phyloP scores from a whole-genome alignment of 371 early-diverging fungal genomes.

The Thermomucor indicae-seudaticae region DNA sequence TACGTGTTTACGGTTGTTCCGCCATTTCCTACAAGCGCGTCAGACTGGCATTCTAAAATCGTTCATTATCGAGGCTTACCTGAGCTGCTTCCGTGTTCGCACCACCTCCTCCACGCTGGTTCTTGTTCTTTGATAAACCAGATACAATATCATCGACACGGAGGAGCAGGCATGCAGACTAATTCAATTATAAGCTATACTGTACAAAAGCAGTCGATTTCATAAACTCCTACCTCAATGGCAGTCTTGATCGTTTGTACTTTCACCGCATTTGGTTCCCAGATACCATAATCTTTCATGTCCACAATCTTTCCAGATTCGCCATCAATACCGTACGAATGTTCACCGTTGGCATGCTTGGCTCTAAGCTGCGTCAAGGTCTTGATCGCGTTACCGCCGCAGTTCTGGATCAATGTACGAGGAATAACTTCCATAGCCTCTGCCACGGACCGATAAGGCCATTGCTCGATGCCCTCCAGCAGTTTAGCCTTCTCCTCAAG shows the following conservation, averaged over 20 bases:
- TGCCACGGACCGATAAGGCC: conserved; percentile 94
- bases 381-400: conserved; percentile 97
- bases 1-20: conserved; percentile 2
- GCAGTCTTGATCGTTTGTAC: conserved; percentile 99
- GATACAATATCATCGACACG: conserved; percentile 98
- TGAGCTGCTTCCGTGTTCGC: conserved; percentile 10
- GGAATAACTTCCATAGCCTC: conserved; percentile 99
- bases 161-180: conserved; percentile 88
- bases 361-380: conserved; percentile 92
- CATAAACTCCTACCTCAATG: conserved; percentile 72
- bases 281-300: conserved; percentile 95
- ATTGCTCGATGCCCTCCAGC: conserved; percentile 90
- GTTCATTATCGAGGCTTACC: conserved; percentile 1
- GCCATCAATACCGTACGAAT: conserved; percentile 97
- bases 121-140: conserved; percentile 70
- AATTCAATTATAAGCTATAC: neutral
- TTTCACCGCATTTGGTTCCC: conserved; percentile 99
- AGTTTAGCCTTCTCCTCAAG: conserved; percentile 88
- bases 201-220: conserved; percentile 2
- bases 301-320: conserved; percentile 93
- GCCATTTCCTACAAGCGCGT: conserved; percentile 11
- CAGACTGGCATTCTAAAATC: neutral
- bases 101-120: conserved; percentile 29
- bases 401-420: conserved; percentile 97
- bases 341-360: conserved; percentile 88